Conservation (phyloP, 2,329 filamentous ascomycete species). For the Botryotinia convoluta region DNA sequence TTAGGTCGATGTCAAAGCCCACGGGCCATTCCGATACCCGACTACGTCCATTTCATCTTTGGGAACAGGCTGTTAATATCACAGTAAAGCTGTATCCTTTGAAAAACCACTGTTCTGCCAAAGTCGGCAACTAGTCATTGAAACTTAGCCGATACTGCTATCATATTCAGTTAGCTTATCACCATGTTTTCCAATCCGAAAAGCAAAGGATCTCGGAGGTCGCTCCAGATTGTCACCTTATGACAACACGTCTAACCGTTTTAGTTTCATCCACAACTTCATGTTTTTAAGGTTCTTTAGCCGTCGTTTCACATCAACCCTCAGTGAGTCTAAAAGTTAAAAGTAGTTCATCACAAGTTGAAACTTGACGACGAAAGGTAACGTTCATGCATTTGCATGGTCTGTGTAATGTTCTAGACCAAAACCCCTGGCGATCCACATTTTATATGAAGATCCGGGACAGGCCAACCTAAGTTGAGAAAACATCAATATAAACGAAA, state of each 20-base stretch:
- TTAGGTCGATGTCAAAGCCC: not conserved
- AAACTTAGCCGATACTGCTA: not conserved
- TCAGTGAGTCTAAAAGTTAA: not conserved
- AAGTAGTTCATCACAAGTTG: not conserved
- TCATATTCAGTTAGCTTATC: not conserved
- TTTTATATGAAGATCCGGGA: not conserved
- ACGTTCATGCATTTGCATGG: constrained; percentile 4
- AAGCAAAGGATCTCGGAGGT: not conserved
- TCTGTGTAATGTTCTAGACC: not conserved
- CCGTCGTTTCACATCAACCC: not conserved
- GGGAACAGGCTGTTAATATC: not conserved
- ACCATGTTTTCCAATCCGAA: not conserved
- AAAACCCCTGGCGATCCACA: not conserved
- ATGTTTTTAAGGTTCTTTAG: not conserved
- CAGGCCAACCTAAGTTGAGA: not conserved
- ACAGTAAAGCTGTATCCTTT: too few relatives aligned
- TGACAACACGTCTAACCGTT: not conserved
- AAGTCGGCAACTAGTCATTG: not conserved
- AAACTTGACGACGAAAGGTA: not conserved
- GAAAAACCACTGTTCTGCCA: not conserved
- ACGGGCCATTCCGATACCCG: not conserved
- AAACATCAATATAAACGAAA: constrained; percentile 10
- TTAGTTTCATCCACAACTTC: not conserved
- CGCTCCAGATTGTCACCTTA: not conserved
- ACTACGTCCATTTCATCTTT: not conserved